Base-by-base conservation (phyloP, 345 rosid genomes). In the Citrus reticulata region DNA sequence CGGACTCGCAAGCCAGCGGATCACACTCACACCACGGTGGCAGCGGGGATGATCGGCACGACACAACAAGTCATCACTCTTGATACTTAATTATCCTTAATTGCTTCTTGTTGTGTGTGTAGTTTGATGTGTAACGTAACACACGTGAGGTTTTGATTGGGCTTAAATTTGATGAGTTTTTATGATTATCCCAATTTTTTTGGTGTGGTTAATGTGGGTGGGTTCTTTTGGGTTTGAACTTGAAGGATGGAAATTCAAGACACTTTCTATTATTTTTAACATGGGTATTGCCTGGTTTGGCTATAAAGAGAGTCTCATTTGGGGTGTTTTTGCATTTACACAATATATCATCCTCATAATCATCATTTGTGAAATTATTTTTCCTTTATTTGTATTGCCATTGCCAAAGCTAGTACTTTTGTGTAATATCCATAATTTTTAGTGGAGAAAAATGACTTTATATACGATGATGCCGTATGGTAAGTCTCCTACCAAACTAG, bases 1-100 rank as follows among this genome's bases (percentile, higher is more conserved):
- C 89, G 4, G 96, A 95, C 30, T 92, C 98, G 30, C 98, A 87
- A 76, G 92, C 97, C 4, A 94, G 97, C 68, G 94, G 89, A 40
- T 92, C 98, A 25, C 98, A 89, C 62, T 86, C 91, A 16, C 89
- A 86, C 51, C 87, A 85, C 72, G 58, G 58, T 54, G 90, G 82
- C 27, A 84, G 84, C 42, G 88, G 85, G 1, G 95, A 91, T 60
- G 92, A 92, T 74, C 91, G 86, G 70, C 90, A 84, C 68, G 97
- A 91, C 71, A 80, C 88, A 11, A 81, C 82, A 25, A 88, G 89
- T 84, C 92, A 89, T 76, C 88, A 75, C 76, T 83, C 89, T 51
- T 66, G 70, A 66, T 46, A 46, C 14, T 46, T 46, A 13, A 46
- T 46, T 46, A 46, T 46, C 13, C 51, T 66, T 64, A 71, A 54